These are phyloP conservation scores for Aspergillus intermedius DNA, from an alignment of 2,329 filamentous ascomycete genomes.

Conservation along the genomic window DNA sequence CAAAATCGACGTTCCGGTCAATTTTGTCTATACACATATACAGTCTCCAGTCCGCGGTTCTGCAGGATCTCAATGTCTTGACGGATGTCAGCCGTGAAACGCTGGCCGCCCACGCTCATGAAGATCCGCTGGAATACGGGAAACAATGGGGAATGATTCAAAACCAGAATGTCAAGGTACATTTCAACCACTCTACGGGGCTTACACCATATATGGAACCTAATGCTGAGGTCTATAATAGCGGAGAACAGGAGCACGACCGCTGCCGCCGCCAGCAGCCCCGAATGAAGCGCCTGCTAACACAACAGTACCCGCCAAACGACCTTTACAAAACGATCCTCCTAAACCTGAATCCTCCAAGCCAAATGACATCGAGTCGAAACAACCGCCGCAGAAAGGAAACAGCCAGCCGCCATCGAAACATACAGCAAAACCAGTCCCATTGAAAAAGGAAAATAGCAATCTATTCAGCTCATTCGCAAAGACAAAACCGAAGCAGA, in stretches of 20 bases:
- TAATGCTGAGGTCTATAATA: conserved; percentile 16
- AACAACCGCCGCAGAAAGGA: conserved; percentile 14
- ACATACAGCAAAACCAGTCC: conserved; percentile 32
- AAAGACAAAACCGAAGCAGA: conserved; percentile 57
- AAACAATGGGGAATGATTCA: conserved; percentile 66
- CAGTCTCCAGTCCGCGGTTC: conserved; percentile 65
- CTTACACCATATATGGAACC: not conserved
- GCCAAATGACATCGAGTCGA: conserved; percentile 14
- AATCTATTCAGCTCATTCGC: conserved; percentile 76
- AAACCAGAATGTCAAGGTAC: conserved; percentile 60
- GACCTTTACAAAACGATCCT: conserved; percentile 26
- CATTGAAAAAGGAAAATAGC: conserved; percentile 55
- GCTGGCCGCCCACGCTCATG: conserved; percentile 47
- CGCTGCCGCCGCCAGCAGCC: conserved; percentile 20
- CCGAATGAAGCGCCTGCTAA: conserved; percentile 28
- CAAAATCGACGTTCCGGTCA: conserved; percentile 62
- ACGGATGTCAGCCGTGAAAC: conserved; percentile 63
- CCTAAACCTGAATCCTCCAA: conserved; percentile 17
- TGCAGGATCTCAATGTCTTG: conserved; percentile 66
- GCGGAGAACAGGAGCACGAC: conserved; percentile 43
- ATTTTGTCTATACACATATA: conserved; percentile 80
- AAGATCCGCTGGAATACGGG: conserved; percentile 54
- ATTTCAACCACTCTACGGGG: not conserved
- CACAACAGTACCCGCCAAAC: conserved; percentile 32
- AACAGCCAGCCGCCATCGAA: conserved; percentile 28